Conservation (phyloP, 164 flowering plant genomes). For the Warburgia ugandensis region DNA sequence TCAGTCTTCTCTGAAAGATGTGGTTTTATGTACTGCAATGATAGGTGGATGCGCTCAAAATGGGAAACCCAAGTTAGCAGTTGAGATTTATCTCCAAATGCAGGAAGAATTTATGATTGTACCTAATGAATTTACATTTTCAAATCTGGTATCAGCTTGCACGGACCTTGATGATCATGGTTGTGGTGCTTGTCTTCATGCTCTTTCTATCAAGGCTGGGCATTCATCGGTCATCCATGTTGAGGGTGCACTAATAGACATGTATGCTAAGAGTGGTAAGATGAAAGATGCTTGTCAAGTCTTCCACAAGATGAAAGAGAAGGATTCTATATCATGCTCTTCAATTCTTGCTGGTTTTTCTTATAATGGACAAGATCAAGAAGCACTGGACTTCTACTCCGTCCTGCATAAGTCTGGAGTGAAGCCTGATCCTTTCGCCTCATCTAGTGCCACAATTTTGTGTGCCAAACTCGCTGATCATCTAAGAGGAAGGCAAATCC, state of each 20-base stretch:
- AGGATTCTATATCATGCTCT: conserved; percentile 15
- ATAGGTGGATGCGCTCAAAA: conserved; percentile 13
- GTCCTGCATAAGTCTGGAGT: conserved; percentile 4
- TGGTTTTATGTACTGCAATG: conserved; percentile 13
- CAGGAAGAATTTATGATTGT: neutral
- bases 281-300: conserved; percentile 9
- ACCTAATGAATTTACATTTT: conserved; percentile 15
- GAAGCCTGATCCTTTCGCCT: conserved; percentile 12
- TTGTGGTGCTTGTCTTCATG: conserved; percentile 6
- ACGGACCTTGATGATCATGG: neutral
- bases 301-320: conserved; percentile 8
- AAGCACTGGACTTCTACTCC: conserved; percentile 13
- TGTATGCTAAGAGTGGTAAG: conserved; percentile 13
- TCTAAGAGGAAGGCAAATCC: conserved; percentile 11
- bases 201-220: conserved; percentile 5
- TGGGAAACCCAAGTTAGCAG: conserved; percentile 5
- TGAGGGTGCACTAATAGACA: conserved; percentile 14
- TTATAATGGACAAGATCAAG: conserved; percentile 13
- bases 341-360: conserved; percentile 14
- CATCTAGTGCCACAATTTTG: conserved; percentile 10
- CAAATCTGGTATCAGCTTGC: conserved; percentile 11
- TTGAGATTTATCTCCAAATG: conserved; percentile 9
- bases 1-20: conserved; percentile 1
- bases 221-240: conserved; percentile 5
- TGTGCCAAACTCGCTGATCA: conserved; percentile 15